Evolutionary conservation across 805 yeast species (phyloP).

Genomic region (Monosporozyma yasuniensis): DNA sequence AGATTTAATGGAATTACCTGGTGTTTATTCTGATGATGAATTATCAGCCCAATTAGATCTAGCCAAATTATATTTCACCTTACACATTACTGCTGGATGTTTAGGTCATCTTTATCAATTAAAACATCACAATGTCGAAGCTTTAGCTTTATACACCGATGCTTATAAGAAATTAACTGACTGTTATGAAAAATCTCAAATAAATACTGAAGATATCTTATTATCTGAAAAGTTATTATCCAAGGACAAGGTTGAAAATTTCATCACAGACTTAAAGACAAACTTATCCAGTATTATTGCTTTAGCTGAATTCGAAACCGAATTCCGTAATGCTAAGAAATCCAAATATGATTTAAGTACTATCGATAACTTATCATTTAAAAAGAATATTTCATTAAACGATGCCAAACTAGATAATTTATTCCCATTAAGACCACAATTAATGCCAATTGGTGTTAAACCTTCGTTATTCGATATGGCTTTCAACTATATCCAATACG

Average conservation of each 20-base stretch:
- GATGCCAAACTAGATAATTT: conserved; percentile 19
- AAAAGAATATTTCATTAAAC: conserved; percentile 10
- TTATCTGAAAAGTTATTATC: conserved; percentile 19
- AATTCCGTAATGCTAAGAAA: conserved; percentile 6
- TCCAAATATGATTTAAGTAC: conserved; percentile 10
- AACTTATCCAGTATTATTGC: conserved; percentile 26
- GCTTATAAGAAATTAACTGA: conserved; percentile 15
- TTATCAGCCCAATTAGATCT: conserved; percentile 34
- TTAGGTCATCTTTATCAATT: conserved; percentile 23
- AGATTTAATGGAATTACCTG: conserved; percentile 74
- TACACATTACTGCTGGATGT: conserved; percentile 19
- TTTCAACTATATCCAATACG: conserved; percentile 62
- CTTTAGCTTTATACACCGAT: conserved; percentile 25
- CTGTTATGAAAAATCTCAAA: conserved; percentile 4
- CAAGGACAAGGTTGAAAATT: conserved; percentile 38
- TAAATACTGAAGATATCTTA: conserved; percentile 3
- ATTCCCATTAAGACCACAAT: conserved; percentile 29
- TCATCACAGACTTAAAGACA: conserved; percentile 38
- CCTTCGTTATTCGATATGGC: conserved; percentile 91
- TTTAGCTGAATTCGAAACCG: conserved; percentile 30
- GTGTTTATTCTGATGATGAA: conserved; percentile 80
- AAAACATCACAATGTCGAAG: conserved; percentile 22
- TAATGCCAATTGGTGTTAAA: conserved; percentile 63
- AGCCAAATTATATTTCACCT: conserved; percentile 16
- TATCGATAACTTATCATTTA: conserved; percentile 8